Evolutionary conservation across 495 filamentous ascomycete genomes (phyloP).

Genomic region (Hypoxylon trugodes): DNA sequence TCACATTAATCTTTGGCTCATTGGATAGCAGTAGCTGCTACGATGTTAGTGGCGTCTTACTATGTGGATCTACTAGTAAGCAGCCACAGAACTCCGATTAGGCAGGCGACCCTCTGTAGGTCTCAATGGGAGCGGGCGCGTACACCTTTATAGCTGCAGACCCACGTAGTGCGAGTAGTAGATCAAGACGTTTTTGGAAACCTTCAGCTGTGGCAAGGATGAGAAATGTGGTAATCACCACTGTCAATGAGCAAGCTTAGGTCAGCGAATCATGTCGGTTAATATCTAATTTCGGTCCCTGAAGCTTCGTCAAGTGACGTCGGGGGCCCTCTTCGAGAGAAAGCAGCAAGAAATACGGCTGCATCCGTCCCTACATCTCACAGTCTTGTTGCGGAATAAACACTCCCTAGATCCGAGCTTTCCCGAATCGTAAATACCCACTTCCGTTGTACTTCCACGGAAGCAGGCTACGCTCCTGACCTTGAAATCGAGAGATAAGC

Average conservation of each 20-base stretch:
- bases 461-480: background rate
- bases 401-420: conserved; percentile 14
- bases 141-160: no score
- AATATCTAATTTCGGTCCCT: background rate
- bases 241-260: background rate
- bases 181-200: conserved; percentile 2
- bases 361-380: conserved; percentile 4
- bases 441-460: conserved; percentile 13
- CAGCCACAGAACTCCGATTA: conserved; percentile 21
- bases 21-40: no score
- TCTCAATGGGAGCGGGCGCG: no score
- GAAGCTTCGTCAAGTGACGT: background rate
- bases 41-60: no score
- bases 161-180: background rate
- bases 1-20: no score
- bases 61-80: no score
- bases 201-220: conserved; percentile 5
- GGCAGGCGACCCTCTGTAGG: background rate
- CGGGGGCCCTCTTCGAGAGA: no score
- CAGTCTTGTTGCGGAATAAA: background rate
- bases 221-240: background rate
- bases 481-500: background rate
- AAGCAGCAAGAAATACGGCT: background rate
- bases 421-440: background rate
- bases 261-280: background rate